Evolutionary conservation across 805 yeast genomes (phyloP).

Genomic region (Ogataea glucozyma): DNA sequence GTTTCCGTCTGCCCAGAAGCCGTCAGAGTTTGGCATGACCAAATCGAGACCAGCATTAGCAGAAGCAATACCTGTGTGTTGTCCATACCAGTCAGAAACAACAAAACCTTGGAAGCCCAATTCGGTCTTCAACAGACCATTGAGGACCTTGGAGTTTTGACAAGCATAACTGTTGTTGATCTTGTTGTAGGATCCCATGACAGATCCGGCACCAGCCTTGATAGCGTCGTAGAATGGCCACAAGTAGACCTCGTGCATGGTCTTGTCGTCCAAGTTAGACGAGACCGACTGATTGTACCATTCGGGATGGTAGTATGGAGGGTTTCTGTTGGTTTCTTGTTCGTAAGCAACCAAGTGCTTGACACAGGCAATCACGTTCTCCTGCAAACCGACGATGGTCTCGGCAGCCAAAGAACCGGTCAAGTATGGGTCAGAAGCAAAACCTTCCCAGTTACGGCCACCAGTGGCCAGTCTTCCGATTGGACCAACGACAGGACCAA

Average conservation of each 20-base stretch:
- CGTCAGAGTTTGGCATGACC: slow-evolving; percentile 57
- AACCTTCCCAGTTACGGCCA: slow-evolving; percentile 67
- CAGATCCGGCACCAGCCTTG: slow-evolving; percentile 58
- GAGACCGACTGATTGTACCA: slow-evolving; percentile 48
- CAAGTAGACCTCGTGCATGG: slow-evolving; percentile 60
- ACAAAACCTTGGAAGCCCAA: slow-evolving; percentile 68
- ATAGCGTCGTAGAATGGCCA: slow-evolving; percentile 71
- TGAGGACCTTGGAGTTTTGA: slow-evolving; percentile 56
- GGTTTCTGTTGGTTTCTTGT: slow-evolving; percentile 55
- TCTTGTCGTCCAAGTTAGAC: slow-evolving; percentile 57
- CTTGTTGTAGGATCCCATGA: slow-evolving; percentile 62
- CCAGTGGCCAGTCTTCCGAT: slow-evolving; percentile 63
- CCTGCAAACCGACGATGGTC: slow-evolving; percentile 57
- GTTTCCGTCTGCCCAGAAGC: slow-evolving; percentile 51
- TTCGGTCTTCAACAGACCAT: slow-evolving; percentile 58
- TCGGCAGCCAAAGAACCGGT: slow-evolving; percentile 56
- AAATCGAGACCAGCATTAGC: slow-evolving; percentile 63
- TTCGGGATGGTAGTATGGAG: slow-evolving; percentile 42
- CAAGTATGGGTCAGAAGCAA: slow-evolving; percentile 61
- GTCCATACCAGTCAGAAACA: slow-evolving; percentile 70
- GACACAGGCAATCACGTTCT: slow-evolving; percentile 58
- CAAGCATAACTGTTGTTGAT: slow-evolving; percentile 60
- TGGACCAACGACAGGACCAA: slow-evolving; percentile 63
- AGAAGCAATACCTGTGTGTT: slow-evolving; percentile 55
- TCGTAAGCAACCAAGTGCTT: slow-evolving; percentile 62